Percentiles rank a stretch among this genome's conserved stretches.
Evolutionary conservation across 108 stramenopile genomes (phyloP).

Genomic region (Pseudonitzschia multistriata): DNA sequence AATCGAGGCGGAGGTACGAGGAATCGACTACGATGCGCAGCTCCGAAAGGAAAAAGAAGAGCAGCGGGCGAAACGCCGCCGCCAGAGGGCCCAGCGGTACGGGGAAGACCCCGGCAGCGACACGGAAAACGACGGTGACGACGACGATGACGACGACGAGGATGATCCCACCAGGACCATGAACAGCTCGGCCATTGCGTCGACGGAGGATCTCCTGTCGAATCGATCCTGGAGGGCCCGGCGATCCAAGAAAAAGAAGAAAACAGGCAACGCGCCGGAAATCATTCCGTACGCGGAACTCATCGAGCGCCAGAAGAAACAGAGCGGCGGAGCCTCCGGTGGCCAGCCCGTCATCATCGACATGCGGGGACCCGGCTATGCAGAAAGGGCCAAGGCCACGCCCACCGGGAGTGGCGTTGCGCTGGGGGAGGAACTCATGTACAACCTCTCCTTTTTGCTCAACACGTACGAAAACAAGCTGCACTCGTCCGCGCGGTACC

Average conservation of each 20-base stretch:
- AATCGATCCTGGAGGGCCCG: conserved; percentile 42
- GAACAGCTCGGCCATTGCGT: conserved; percentile 56
- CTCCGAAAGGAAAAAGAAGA: conserved; percentile 17
- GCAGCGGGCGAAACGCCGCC: neutral
- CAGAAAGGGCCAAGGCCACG: neutral
- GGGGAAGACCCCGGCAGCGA: conserved; percentile 13
- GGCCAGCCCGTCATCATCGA: conserved; percentile 63
- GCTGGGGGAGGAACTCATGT: conserved; percentile 81
- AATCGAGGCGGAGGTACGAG: conserved; percentile 81
- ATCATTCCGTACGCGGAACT: conserved; percentile 68
- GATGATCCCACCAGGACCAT: neutral
- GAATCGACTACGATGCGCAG: conserved; percentile 35
- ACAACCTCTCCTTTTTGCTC: conserved; percentile 76
- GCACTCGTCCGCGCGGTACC: conserved; percentile 60
- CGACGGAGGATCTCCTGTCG: conserved; percentile 52
- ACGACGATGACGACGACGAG: conserved; percentile 11
- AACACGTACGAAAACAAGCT: conserved; percentile 77
- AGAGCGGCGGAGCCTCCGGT: neutral
- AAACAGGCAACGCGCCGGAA: conserved; percentile 37
- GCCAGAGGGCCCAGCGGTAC: conserved; percentile 12
- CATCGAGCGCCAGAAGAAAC: conserved; percentile 29
- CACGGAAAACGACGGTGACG: conserved; percentile 24
- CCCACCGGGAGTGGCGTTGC: conserved; percentile 26
- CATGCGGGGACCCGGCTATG: conserved; percentile 61
- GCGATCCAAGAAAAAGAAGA: conserved; percentile 28